Evolutionary conservation across 345 rosid genomes (phyloP).

Genomic region (Citrus cavaleriei): DNA sequence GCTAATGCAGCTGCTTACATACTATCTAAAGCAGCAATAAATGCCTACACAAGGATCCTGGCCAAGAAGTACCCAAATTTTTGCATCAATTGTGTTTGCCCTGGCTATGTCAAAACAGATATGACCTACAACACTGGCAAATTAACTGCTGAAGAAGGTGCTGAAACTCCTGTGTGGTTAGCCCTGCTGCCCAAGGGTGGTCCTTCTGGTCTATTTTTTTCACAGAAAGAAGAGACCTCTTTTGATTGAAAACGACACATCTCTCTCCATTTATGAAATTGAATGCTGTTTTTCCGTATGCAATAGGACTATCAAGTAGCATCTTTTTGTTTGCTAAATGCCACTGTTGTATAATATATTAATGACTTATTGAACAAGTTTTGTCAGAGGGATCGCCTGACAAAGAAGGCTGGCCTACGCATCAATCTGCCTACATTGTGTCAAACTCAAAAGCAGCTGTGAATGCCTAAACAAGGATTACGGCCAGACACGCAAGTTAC

Average conservation of each 20-base stretch:
- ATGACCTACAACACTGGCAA: conserved; percentile 30
- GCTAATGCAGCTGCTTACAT: background rate
- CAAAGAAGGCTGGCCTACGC: conserved; percentile 26
- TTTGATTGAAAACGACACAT: background rate
- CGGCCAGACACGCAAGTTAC: conserved; percentile 12
- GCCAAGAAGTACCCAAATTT: conserved; percentile 30
- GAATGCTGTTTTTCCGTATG: too few species aligned
- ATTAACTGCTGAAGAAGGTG: conserved; percentile 37
- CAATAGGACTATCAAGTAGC: too few species aligned
- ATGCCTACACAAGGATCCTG: conserved; percentile 15
- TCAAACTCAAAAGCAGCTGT: conserved; percentile 26
- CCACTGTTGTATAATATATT: too few species aligned
- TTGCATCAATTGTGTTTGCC: conserved; percentile 43
- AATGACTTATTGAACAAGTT: conserved; percentile 9
- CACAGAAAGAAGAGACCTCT: background rate
- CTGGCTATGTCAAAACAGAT: conserved; percentile 50
- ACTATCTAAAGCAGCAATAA: background rate
- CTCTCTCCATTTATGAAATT: background rate
- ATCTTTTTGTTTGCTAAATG: too few species aligned
- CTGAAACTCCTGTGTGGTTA: conserved; percentile 33
- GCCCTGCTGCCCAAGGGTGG: conserved; percentile 38
- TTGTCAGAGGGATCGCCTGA: conserved; percentile 15
- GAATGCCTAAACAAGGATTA: conserved; percentile 38
- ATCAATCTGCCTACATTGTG: conserved; percentile 14
- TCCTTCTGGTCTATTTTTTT: conserved; percentile 46